phyloP scores from a whole-genome alignment of 1,284 basidiomycete genomes.

The Thecaphora thlaspeos region DNA sequence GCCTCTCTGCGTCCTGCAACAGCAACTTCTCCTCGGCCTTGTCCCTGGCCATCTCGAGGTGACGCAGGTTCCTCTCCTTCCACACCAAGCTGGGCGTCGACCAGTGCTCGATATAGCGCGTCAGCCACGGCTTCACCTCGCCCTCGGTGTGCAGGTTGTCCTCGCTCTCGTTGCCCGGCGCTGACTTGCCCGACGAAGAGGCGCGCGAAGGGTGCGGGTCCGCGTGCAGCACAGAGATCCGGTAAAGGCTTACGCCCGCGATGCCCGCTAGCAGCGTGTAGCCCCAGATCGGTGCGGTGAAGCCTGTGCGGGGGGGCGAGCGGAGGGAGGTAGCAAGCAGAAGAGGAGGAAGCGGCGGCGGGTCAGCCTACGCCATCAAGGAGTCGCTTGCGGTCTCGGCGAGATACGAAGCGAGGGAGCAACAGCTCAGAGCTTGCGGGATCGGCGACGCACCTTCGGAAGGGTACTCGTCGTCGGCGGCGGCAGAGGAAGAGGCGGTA shows the following conservation, averaged over 20 bases:
- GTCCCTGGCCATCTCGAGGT: conserved; percentile 38
- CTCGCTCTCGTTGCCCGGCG: conserved; percentile 41
- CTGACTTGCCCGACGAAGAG: conserved; percentile 33
- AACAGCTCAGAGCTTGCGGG: too few relatives aligned
- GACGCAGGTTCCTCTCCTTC: conserved; percentile 40
- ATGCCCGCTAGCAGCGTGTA: conserved; percentile 35
- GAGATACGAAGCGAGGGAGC: too few relatives aligned
- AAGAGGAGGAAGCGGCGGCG: too few relatives aligned
- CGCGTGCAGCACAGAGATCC: conserved; percentile 36
- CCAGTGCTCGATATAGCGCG: conserved; percentile 48
- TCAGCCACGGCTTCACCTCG: conserved; percentile 43
- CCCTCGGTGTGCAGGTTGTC: conserved; percentile 32
- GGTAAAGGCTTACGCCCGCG: conserved; percentile 39
- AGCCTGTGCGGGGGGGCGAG: conserved; percentile 12
- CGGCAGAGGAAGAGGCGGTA: conserved; percentile 13
- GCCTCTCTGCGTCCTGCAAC: conserved; percentile 48
- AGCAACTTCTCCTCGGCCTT: conserved; percentile 45
- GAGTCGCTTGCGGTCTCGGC: too few relatives aligned
- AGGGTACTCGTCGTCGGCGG: conserved; percentile 23
- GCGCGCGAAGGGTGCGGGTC: conserved; percentile 37
- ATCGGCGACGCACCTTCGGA: conserved; percentile 3
- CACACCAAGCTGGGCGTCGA: conserved; percentile 26
- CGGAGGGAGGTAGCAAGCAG: too few relatives aligned
- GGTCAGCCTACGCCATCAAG: too few relatives aligned
- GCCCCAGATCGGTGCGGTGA: conserved; percentile 47